A percentile compares a stretch with the other conserved stretches of the same genome.
Conservation (phyloP, 768 basidiomycete genomes). For the Suillus alpinus region DNA sequence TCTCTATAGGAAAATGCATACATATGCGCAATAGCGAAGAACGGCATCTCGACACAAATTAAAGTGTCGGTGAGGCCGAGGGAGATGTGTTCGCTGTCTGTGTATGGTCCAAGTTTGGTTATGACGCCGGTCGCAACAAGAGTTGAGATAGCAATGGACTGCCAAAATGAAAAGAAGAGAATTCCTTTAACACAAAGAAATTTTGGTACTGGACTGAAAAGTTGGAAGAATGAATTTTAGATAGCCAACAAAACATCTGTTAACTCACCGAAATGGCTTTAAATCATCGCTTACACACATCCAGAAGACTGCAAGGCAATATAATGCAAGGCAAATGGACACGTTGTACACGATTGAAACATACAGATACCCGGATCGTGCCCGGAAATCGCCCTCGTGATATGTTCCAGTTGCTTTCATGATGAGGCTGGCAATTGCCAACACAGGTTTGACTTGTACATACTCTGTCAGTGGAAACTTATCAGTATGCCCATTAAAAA, state of each 20-base stretch:
- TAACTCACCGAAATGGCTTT: conserved; percentile 75
- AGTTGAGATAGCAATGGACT: conserved; percentile 80
- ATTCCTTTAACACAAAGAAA: conserved; percentile 99
- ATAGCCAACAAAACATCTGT: neutral
- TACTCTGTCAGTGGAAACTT: conserved; percentile 63
- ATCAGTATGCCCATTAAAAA: conserved; percentile 3
- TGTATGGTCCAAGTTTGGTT: conserved; percentile 80
- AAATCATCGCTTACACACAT: conserved; percentile 86
- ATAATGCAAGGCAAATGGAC: conserved; percentile 76
- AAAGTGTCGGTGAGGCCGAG: conserved; percentile 86
- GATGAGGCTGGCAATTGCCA: conserved; percentile 80
- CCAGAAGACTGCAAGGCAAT: conserved; percentile 98
- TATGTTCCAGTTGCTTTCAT: conserved; percentile 86
- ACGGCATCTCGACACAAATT: conserved; percentile 95
- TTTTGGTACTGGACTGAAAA: conserved; percentile 81
- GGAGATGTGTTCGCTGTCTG: conserved; percentile 84
- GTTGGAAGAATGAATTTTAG: conserved; percentile 3
- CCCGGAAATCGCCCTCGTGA: conserved; percentile 84
- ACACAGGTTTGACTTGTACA: conserved; percentile 91
- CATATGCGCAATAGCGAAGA: conserved; percentile 93
- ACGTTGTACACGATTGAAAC: conserved; percentile 82
- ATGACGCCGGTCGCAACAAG: conserved; percentile 83
- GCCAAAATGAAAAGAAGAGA: conserved; percentile 99
- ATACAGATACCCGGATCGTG: conserved; percentile 88
- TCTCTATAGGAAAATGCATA: conserved; percentile 92